Evolutionary conservation across 208 protist species (phyloP), one percentile per base, ranked within the genome.

Genomic region (Kentomonas sorsogonicus): DNA sequence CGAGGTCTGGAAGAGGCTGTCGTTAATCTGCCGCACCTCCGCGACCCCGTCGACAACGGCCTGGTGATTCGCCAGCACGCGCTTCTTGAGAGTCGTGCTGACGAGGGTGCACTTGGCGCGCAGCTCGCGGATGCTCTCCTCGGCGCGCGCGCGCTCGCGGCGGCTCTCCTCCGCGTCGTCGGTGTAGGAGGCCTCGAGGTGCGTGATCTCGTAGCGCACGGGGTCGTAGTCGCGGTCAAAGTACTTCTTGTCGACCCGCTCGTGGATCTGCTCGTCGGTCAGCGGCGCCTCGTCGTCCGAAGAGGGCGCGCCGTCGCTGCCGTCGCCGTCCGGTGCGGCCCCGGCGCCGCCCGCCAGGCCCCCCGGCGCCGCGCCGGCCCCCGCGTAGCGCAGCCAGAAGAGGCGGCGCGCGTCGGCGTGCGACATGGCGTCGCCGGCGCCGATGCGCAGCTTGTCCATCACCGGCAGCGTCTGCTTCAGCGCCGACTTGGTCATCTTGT

Each of bases 241-340:
- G 66, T 74, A 94, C 72, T 94, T 94, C 33, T 77, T 79, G 54
- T 91, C 83, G 20, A 94, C 83, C 25, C 60, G 70, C 63, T 87
- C 76, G 26, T 90, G 80, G 36, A 94, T 66, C 70, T 94, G 83
- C 67, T 77, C 78, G 56, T 94, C 87, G 2, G 83, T 89, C 38
- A 91, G 47, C 34, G 80, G 48, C 73, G 85, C 83, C 48, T 82
- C 81, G 40, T 89, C 82, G n/a, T n/a, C n/a, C n/a, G n/a, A n/a
- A n/a, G n/a, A n/a, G n/a, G n/a, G n/a, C n/a, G n/a, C n/a, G n/a
- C n/a, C n/a, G n/a, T n/a, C n/a, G 53, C 65, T 73, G 68, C 72
- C 77, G 58, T 85, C 84, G 36, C 72, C 64, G 25, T 86, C 76
- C 40, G 64, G 82, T 18, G 45, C 64, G 44, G 74, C 74, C 3